Percentiles rank a stretch among this genome's conserved stretches.
These are phyloP conservation scores for Fusarium sp. DNA, from an alignment of 2,329 filamentous ascomycete genomes.

Conservation along the genomic window DNA sequence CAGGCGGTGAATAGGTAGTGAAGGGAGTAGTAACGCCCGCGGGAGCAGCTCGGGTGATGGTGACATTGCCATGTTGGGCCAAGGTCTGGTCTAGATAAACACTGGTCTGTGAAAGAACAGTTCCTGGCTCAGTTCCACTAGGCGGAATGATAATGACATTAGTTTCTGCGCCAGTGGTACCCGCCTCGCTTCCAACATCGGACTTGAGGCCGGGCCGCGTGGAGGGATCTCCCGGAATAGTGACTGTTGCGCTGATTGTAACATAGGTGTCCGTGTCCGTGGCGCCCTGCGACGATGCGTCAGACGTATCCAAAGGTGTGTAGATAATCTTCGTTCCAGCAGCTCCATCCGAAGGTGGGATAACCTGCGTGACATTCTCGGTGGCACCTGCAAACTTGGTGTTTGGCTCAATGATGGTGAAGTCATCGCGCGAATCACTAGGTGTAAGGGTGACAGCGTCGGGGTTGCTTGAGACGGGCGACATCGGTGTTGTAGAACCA, in stretches of 20 bases:
- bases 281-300: background rate
- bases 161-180: conserved; percentile 27
- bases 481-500: background rate
- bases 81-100: conserved; percentile 31
- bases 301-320: conserved; percentile 19
- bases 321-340: conserved; percentile 30
- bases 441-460: conserved; percentile 27
- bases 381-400: conserved; percentile 28
- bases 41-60: conserved; percentile 21
- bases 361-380: conserved; percentile 27
- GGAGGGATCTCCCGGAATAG: conserved; percentile 32
- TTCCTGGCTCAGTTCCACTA: conserved; percentile 35
- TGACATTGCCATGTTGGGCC: conserved; percentile 30
- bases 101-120: conserved; percentile 30
- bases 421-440: conserved; percentile 22
- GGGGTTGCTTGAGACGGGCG: conserved; percentile 9
- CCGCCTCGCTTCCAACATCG: background rate
- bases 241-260: conserved; percentile 24
- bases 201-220: conserved; percentile 11
- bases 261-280: conserved; percentile 16
- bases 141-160: conserved; percentile 36
- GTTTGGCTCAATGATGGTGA: conserved; percentile 30
- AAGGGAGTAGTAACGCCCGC: conserved; percentile 23
- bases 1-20: conserved; percentile 27
- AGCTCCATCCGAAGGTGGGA: conserved; percentile 19